Evolutionary conservation across 2,329 filamentous ascomycete genomes (phyloP), one percentile per base, ranked within the genome.

Genomic region (Penicillium janthinellum): DNA sequence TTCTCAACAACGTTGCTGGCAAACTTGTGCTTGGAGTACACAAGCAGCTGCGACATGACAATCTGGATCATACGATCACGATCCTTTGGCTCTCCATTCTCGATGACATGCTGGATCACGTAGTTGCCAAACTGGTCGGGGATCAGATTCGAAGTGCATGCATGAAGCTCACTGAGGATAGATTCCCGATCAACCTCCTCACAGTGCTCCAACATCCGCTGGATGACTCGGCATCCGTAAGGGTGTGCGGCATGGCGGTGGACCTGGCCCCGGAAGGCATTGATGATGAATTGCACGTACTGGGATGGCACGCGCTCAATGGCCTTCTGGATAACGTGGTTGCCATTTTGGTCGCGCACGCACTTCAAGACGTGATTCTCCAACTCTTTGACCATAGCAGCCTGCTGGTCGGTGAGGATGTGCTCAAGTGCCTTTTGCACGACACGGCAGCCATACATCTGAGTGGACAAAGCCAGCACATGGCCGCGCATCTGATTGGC

Each of bases 1-100:
- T 92, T 94, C 77, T 99, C 95, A 0, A 99, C 94, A 2, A 99
- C 94, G 69, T 99, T 98, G 71, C 93, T 97, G 0, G 95, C 94
- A 71, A 91, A 96, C 74, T 99, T 99, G 80, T 98, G 92, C 80
- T 92, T 96, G 28, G 92, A 96, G 68, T 92, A 88, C 1, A 80
- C 79, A 41, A 96, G 77, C 2, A 96, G 80, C 58, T 92, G 86
- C 12, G 82, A 81, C 64, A 88, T 88, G 64, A 98, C 89, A 49
- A 92, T 81, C 28, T 83, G 78, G 57, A 96, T 90, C 69, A 97
- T 89, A 67, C 83, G 86, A 14, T 83, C 82, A 20, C 88, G 86
- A 70, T 97, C 92, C 57, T 89, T 86, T 4, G 85, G 82, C 54
- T 88, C 84, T 25, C 93, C 93, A 64, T 91, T 86, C 61, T 89